Percentiles rank a stretch among this genome's conserved stretches.
Evolutionary conservation across 2,329 filamentous ascomycete genomes (phyloP).

Genomic region (Coniella vitis): DNA sequence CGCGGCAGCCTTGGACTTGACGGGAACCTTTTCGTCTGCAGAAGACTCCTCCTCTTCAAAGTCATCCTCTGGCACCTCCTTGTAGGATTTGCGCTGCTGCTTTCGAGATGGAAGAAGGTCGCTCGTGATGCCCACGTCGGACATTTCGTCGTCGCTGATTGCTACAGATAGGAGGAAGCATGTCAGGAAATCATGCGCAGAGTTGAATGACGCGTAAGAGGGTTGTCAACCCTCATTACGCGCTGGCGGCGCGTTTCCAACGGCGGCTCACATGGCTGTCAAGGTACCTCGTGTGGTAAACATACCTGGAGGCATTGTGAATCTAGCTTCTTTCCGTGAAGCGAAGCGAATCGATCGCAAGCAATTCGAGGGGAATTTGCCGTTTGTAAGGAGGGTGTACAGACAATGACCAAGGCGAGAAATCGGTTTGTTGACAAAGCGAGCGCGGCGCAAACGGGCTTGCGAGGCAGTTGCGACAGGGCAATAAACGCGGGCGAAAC

Average conservation of each 20-base stretch:
- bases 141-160: constrained; percentile 36
- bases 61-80: constrained; percentile 19
- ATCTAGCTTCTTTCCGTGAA: not conserved
- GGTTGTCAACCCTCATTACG: too few species aligned
- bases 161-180: constrained; percentile 24
- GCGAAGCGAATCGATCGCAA: too few species aligned
- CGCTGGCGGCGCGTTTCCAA: not conserved
- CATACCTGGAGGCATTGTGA: too few species aligned
- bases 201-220: not conserved
- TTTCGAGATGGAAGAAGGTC: constrained; percentile 15
- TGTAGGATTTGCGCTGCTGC: constrained; percentile 11
- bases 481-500: too few species aligned
- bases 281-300: too few species aligned
- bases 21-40: not conserved
- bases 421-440: too few species aligned
- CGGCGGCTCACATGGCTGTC: too few species aligned
- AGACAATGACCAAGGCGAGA: too few species aligned
- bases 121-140: constrained; percentile 23
- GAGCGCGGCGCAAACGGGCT: too few species aligned
- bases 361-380: too few species aligned
- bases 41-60: constrained; percentile 21
- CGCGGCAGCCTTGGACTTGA: not conserved
- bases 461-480: too few species aligned
- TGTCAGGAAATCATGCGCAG: not conserved
- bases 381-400: too few species aligned